Percentiles rank a stretch among this genome's conserved stretches.
Evolutionary conservation across 2,329 filamentous ascomycete genomes (phyloP).

Genomic region (Xylaria sp.): DNA sequence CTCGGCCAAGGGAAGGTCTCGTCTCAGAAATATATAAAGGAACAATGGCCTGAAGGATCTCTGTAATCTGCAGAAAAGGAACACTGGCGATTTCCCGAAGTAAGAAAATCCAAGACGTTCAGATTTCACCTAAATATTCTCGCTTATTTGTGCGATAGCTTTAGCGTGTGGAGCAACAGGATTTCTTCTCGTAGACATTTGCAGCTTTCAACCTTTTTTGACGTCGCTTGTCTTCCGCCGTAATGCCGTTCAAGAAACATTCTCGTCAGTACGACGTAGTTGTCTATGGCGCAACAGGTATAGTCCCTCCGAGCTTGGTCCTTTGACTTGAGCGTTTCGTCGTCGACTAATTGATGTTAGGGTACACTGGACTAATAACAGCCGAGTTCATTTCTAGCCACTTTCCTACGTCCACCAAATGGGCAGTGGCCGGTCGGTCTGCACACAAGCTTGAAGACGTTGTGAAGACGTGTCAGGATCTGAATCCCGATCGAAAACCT

Average conservation of each 20-base stretch:
- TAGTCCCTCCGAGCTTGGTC: not conserved
- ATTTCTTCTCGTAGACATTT: not conserved
- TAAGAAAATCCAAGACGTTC: not conserved
- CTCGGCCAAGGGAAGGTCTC: not conserved
- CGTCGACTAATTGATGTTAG: slow-evolving; percentile 25
- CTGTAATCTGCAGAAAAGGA: not conserved
- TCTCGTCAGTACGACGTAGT: slow-evolving; percentile 62
- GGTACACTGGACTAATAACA: slow-evolving; percentile 41
- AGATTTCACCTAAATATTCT: not conserved
- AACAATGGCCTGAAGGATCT: not conserved
- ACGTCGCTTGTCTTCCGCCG: not conserved
- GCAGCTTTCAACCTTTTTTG: not conserved
- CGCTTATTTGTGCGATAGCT: slow-evolving; percentile 1
- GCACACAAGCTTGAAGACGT: slow-evolving; percentile 67
- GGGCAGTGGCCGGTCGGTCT: slow-evolving; percentile 44
- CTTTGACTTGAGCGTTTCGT: not conserved
- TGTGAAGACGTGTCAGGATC: slow-evolving; percentile 66
- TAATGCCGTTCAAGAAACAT: slow-evolving; percentile 57
- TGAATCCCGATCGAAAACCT: slow-evolving; percentile 68
- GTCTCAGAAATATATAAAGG: not conserved
- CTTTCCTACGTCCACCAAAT: slow-evolving; percentile 40
- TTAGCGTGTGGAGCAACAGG: not conserved
- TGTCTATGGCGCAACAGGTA: slow-evolving; percentile 63
- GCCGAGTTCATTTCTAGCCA: slow-evolving; percentile 41
- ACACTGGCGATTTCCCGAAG: not conserved